Base-by-base conservation (phyloP, 148 eudicot genomes). In the Arctostaphylos glauca region DNA sequence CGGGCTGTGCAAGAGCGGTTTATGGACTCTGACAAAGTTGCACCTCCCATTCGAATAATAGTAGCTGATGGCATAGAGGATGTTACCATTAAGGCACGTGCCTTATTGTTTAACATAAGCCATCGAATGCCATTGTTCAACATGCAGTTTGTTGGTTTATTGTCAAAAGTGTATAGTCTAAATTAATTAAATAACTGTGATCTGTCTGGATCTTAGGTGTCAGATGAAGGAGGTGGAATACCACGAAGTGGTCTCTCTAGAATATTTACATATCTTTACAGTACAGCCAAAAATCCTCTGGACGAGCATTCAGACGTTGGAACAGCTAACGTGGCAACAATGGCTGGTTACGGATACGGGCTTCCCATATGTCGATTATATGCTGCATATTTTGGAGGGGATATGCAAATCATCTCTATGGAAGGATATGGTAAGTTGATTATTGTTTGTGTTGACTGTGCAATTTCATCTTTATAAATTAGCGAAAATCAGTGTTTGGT, bases 161-260 rank as follows among this genome's bases (percentile, higher is more conserved):
- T 52, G 41, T 21, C 5, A 5, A 4, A 16, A 31, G 38, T 31
- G 0, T 19, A 2, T 0, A 18, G 3, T n/a, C 0, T 43, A 10
- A 44, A 68, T 9, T 83, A 48, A 70, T 52, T 59, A 19, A 55
- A 53, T 53, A 76, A 38, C 12, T 82, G 25, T 64, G 38, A 41
- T 75, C 6, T 53, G 52, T 81, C 1, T 80, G 67, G 50, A 71
- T 82, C 66, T 31, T 84, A 96, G 99, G 93, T 96, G 47, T 97
- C 99, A 14, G 99, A 97, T 89, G 98, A 97, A 92, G 99, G 99
- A n/a, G 99, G 99, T 81, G 99, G 99, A 21, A 93, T 97, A 82
- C 86, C 96, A 85, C 89, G 99, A 91, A 94, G 98, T 75, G 98
- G 97, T 77, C 95, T 97, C n/a, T 91, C 97, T 9, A 89, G 84